Percentiles rank a stretch among this genome's conserved stretches.
phyloP scores from a whole-genome alignment of 1,284 basidiomycete species.

The Ustilago bromivora region DNA sequence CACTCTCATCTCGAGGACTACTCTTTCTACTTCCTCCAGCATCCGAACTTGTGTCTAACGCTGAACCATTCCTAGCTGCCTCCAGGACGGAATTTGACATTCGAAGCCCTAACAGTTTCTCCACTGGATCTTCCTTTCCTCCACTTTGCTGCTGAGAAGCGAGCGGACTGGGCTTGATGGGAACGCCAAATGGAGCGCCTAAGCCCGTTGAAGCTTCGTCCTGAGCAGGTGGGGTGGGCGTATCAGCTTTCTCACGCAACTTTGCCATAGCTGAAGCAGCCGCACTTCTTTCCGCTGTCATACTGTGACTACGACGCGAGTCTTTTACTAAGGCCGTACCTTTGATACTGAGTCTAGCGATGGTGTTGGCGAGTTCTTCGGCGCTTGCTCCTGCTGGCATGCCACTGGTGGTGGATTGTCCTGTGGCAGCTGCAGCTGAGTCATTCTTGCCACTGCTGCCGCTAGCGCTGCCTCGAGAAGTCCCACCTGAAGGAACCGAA shows the following conservation, averaged over 20 bases:
- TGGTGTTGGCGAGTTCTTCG: constrained; percentile 56
- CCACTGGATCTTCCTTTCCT: constrained; percentile 4
- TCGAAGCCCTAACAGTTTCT: constrained; percentile 21
- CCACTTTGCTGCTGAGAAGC: constrained; percentile 4
- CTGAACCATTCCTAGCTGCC: constrained; percentile 22
- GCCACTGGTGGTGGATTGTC: not conserved
- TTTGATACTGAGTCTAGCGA: constrained; percentile 56
- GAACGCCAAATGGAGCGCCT: constrained; percentile 18
- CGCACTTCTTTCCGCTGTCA: constrained; percentile 41
- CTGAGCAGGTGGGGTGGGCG: constrained; percentile 14
- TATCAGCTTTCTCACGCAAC: constrained; percentile 27
- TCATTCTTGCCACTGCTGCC: not conserved
- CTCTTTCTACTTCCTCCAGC: constrained; percentile 19
- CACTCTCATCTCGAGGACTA: constrained; percentile 18
- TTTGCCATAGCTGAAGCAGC: constrained; percentile 48
- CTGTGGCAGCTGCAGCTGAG: not conserved
- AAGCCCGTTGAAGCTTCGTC: not conserved
- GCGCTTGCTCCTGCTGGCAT: constrained; percentile 32
- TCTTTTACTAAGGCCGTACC: constrained; percentile 47
- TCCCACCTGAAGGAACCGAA: constrained; percentile 10
- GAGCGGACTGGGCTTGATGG: constrained; percentile 15
- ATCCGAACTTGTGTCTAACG: constrained; percentile 28
- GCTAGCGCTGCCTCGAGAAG: not conserved
- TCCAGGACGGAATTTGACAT: constrained; percentile 19
- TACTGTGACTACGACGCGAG: constrained; percentile 27